Evolutionary conservation across 176 grass and related monocot genomes (phyloP).

Genomic region (Oryza glaberrima): DNA sequence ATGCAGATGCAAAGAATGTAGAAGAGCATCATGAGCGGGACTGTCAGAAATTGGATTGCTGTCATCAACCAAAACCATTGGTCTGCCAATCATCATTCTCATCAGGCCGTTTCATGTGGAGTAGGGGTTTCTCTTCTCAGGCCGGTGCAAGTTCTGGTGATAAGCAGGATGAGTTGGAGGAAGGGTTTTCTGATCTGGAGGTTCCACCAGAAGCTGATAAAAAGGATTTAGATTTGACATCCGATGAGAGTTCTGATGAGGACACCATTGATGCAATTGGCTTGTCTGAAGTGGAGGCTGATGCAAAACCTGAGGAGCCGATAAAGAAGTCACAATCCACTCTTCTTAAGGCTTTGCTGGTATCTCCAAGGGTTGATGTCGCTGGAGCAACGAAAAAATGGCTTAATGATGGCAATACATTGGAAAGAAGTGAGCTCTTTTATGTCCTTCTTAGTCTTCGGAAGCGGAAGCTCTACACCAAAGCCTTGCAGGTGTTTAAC

Average conservation of each 20-base stretch:
- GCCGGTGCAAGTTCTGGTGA: constrained; percentile 54
- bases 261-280: constrained; percentile 42
- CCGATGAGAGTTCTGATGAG: constrained; percentile 61
- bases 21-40: not conserved
- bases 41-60: constrained; percentile 37
- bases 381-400: constrained; percentile 58
- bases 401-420: constrained; percentile 57
- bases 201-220: constrained; percentile 52
- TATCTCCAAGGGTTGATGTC: constrained; percentile 32
- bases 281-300: constrained; percentile 37
- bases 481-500: constrained; percentile 80
- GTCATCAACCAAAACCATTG: constrained; percentile 34
- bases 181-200: constrained; percentile 91
- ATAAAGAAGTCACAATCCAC: not conserved
- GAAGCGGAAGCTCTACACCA: constrained; percentile 43
- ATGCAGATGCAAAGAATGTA: constrained; percentile 36
- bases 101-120: constrained; percentile 33
- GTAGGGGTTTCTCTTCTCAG: constrained; percentile 72
- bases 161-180: constrained; percentile 58
- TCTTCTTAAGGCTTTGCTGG: constrained; percentile 54
- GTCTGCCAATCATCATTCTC: constrained; percentile 32
- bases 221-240: constrained; percentile 41
- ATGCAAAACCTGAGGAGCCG: constrained; percentile 35
- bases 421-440: constrained; percentile 53
- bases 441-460: constrained; percentile 51